Conservation (phyloP, 768 basidiomycete species). For the Pisolithus microcarpus region DNA sequence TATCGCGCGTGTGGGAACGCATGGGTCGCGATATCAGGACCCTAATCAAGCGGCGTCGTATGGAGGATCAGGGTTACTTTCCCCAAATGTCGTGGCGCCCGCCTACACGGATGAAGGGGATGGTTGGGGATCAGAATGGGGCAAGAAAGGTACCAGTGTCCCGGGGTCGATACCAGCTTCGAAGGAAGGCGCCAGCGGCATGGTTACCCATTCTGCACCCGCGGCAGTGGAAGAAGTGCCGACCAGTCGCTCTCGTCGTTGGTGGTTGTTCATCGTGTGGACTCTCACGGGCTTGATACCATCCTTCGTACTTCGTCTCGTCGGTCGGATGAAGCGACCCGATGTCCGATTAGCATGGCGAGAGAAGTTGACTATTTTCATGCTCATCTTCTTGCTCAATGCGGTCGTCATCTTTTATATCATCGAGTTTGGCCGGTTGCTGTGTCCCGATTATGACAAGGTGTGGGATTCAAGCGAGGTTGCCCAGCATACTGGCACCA, state of each 20-base stretch:
- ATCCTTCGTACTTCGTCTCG: constrained; percentile 48
- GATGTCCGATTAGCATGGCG: constrained; percentile 91
- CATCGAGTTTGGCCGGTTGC: constrained; percentile 72
- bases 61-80: constrained; percentile 44
- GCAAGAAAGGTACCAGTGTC: constrained; percentile 41
- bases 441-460: constrained; percentile 84
- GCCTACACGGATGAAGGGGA: constrained; percentile 39
- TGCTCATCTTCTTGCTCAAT: constrained; percentile 76
- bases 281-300: constrained; percentile 73
- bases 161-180: constrained; percentile 28
- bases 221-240: constrained; percentile 80
- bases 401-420: constrained; percentile 81
- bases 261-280: constrained; percentile 85
- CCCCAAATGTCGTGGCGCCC: constrained; percentile 37
- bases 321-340: constrained; percentile 91
- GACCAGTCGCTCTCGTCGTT: constrained; percentile 57
- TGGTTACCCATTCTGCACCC: constrained; percentile 59
- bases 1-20: constrained; percentile 40
- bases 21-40: constrained; percentile 43
- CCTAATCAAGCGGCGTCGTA: constrained; percentile 41
- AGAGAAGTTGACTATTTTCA: constrained; percentile 85
- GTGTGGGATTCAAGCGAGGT: constrained; percentile 75
- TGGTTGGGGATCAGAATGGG: constrained; percentile 58
- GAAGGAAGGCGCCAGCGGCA: constrained; percentile 41
- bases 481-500: constrained; percentile 56